phyloP scores from a whole-genome alignment of 1,284 basidiomycete genomes.

The Coniferiporia sulphurascens region DNA sequence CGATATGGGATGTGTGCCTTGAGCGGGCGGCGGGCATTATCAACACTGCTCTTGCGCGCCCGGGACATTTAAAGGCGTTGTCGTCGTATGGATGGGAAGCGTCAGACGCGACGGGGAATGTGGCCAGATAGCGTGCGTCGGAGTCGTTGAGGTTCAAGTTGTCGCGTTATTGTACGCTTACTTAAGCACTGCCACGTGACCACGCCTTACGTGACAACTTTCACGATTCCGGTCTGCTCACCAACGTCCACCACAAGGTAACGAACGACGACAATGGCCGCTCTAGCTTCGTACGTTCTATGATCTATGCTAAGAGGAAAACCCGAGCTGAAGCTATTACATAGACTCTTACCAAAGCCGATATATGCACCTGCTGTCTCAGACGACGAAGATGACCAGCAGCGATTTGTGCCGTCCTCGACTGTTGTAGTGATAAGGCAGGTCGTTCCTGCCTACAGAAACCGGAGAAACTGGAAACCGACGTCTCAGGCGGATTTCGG shows the following conservation, averaged over 20 bases:
- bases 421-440: conserved; percentile 49
- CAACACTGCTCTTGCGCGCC: conserved; percentile 34
- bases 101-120: background rate
- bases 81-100: background rate
- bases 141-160: background rate
- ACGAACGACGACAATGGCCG: conserved; percentile 41
- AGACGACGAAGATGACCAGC: conserved; percentile 55
- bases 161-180: background rate
- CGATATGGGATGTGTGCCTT: conserved; percentile 70
- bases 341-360: conserved; percentile 64
- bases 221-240: background rate
- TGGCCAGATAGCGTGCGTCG: background rate
- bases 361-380: conserved; percentile 46
- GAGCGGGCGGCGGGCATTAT: conserved; percentile 32
- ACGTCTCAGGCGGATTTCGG: conserved; percentile 79
- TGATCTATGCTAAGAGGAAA: background rate
- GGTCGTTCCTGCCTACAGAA: conserved; percentile 76
- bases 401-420: conserved; percentile 32
- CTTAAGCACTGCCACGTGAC: background rate
- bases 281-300: conserved; percentile 52
- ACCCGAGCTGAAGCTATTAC: background rate
- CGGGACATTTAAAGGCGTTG: conserved; percentile 10
- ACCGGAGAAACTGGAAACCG: conserved; percentile 85
- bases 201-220: background rate
- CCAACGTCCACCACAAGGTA: conserved; percentile 12